Percentiles rank a stretch among this genome's conserved stretches.
phyloP scores from a whole-genome alignment of 2,329 filamentous ascomycete genomes.

The Phialophora chinensis region DNA sequence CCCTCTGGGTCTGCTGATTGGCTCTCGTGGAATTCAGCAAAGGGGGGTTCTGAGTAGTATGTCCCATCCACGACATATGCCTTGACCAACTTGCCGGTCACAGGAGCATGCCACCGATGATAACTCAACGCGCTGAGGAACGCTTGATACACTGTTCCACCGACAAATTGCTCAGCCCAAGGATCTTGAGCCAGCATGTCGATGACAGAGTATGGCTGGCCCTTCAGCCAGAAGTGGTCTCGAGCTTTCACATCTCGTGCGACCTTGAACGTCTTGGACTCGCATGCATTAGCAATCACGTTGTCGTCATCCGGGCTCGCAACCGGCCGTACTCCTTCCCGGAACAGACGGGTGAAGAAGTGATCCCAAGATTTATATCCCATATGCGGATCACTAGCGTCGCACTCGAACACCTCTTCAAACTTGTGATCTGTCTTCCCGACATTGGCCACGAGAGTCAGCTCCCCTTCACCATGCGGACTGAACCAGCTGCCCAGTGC shows the following conservation, averaged over 20 bases:
- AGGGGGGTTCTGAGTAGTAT: slow-evolving; percentile 69
- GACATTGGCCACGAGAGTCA: slow-evolving; percentile 43
- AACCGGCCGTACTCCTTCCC: slow-evolving; percentile 62
- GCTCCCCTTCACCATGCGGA: slow-evolving; percentile 46
- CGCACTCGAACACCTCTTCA: slow-evolving; percentile 43
- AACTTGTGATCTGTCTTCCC: slow-evolving; percentile 41
- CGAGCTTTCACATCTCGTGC: slow-evolving; percentile 58
- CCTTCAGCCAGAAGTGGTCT: slow-evolving; percentile 72
- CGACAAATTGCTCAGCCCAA: slow-evolving; percentile 61
- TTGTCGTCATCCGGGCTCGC: slow-evolving; percentile 60
- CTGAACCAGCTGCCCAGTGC: slow-evolving; percentile 51
- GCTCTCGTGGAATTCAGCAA: slow-evolving; percentile 53
- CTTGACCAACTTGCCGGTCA: slow-evolving; percentile 65
- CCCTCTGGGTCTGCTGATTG: slow-evolving; percentile 41
- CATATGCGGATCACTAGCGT: slow-evolving; percentile 44
- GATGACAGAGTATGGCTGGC: slow-evolving; percentile 68
- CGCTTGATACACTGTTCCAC: slow-evolving; percentile 72
- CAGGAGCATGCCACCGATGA: slow-evolving; percentile 74
- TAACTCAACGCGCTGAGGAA: slow-evolving; percentile 72
- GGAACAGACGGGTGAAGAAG: slow-evolving; percentile 70
- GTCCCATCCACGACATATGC: slow-evolving; percentile 67
- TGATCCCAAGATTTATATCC: slow-evolving; percentile 73
- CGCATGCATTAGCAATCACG: slow-evolving; percentile 68
- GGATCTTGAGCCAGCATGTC: slow-evolving; percentile 68
- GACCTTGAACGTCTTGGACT: slow-evolving; percentile 65